A percentile compares a stretch with the other conserved stretches of the same genome.
Evolutionary conservation across 2,329 filamentous ascomycete species (phyloP).

Genomic region (Coleophoma eucalyptorum): DNA sequence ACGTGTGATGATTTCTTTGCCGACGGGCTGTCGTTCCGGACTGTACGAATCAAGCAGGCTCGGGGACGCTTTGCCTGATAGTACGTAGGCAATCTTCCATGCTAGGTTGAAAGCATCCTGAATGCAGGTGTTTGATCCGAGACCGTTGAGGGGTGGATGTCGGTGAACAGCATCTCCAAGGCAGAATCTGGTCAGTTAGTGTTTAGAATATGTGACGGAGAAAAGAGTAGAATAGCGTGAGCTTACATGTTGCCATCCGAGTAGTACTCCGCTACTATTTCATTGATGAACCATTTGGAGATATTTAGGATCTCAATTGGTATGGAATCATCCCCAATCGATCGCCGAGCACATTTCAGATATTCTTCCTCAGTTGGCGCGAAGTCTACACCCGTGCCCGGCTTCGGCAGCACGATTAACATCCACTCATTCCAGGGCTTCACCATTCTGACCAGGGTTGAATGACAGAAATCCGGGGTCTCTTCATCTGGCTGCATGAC

Average conservation of each 20-base stretch:
- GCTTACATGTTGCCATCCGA: constrained; percentile 24
- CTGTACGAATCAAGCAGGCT: constrained; percentile 39
- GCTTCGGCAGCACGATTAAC: constrained; percentile 47
- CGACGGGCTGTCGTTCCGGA: constrained; percentile 45
- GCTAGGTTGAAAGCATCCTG: constrained; percentile 53
- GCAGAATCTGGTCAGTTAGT: constrained; percentile 33
- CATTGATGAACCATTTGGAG: constrained; percentile 58
- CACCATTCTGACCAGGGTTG: constrained; percentile 52
- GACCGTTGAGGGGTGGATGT: constrained; percentile 53
- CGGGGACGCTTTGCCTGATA: constrained; percentile 32
- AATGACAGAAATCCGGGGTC: constrained; percentile 47
- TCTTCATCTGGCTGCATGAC: constrained; percentile 50
- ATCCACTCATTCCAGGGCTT: constrained; percentile 62
- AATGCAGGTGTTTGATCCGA: constrained; percentile 56
- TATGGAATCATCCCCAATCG: constrained; percentile 52
- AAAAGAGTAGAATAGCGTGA: no score
- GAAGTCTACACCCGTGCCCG: constrained; percentile 31
- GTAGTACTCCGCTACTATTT: constrained; percentile 55
- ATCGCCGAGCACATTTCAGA: constrained; percentile 37
- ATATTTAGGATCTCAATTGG: constrained; percentile 47
- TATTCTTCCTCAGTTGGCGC: constrained; percentile 44
- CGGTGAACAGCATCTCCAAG: constrained; percentile 55
- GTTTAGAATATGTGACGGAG: no score
- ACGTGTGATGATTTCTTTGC: constrained; percentile 41
- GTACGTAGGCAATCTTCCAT: constrained; percentile 49